Evolutionary conservation across 768 basidiomycete genomes (phyloP), one percentile per base, ranked within the genome.

Genomic region (Serendipita vermifera): DNA sequence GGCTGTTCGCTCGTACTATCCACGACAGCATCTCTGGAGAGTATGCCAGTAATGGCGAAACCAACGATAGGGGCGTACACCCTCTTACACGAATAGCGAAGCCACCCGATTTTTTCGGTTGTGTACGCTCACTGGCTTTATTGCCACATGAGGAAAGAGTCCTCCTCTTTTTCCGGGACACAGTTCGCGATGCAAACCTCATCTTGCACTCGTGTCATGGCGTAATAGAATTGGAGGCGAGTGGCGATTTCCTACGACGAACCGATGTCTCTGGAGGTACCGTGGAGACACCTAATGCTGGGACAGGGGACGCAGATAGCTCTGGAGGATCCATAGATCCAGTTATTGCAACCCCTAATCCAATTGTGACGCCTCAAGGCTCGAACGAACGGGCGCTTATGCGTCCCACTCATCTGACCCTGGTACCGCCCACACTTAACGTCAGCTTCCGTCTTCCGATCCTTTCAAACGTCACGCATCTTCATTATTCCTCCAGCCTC

Each of bases 341-440:
- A 5, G 17, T 24, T n/a, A 41, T n/a, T 41, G 7, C 39, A n/a
- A 41, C 39, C 17, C 15, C 39, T n/a, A 41, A 41, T 41, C 35
- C 35, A n/a, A 36, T n/a, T 36, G 35, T 36, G 35, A 36, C 35
- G 35, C 35, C 35, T 36, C 35, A n/a, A n/a, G 9, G 35, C 9
- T 36, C 35, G n/a, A 36, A 36, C 35, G 46, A 51, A 51, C 20
- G 31, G 6, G 46, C 46, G n/a, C 9, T 29, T 26, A 20, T 51
- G 15, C 46, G 46, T 1, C 46, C 46, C n/a, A 20, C 9, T 26
- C 31, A 51, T 29, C 29, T 51, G 46, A 51, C 46, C 4, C 46
- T 51, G 9, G 46, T 51, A 15, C 46, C 46, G n/a, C 46, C 46
- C 9, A 51, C 46, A 13, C 46, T 51, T n/a, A 51, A 51, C 46